phyloP scores from a whole-genome alignment of 495 filamentous ascomycete genomes.

The Aspergillus leporis region DNA sequence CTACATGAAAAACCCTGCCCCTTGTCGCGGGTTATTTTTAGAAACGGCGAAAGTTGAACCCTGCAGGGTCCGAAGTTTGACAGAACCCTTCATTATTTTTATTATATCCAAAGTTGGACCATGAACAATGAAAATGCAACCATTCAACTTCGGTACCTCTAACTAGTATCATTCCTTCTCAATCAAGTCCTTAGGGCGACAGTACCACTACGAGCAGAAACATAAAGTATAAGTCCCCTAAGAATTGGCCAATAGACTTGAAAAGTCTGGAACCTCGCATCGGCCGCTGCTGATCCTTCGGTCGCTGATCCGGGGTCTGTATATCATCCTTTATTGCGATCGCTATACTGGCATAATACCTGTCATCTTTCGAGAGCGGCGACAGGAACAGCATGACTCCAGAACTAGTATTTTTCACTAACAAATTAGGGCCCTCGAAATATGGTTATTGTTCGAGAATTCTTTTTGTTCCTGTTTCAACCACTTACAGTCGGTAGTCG shows the following conservation, averaged over 20 bases:
- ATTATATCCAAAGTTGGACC: too few relatives aligned
- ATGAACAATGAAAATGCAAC: too few relatives aligned
- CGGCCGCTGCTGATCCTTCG: conserved; percentile 19
- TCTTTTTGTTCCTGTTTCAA: background rate
- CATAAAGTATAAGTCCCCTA: background rate
- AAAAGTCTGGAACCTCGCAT: conserved; percentile 7
- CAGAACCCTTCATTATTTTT: background rate
- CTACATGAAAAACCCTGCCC: background rate
- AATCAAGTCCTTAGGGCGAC: too few relatives aligned
- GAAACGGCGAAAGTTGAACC: background rate
- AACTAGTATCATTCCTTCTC: too few relatives aligned
- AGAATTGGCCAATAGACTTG: background rate
- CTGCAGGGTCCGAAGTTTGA: conserved; percentile 1
- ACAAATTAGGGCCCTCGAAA: too few relatives aligned
- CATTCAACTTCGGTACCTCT: too few relatives aligned
- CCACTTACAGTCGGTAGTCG: background rate
- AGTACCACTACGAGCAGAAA: background rate
- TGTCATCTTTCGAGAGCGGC: too few relatives aligned
- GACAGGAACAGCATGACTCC: too few relatives aligned
- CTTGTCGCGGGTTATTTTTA: conserved; percentile 4
- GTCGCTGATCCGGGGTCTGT: conserved; percentile 13
- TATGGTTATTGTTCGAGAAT: background rate
- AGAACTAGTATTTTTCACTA: too few relatives aligned
- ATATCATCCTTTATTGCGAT: background rate
- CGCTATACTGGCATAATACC: background rate